These are phyloP conservation scores for Trichothecium sympodiale DNA, from an alignment of 2,329 filamentous ascomycete species.

Conservation along the genomic window DNA sequence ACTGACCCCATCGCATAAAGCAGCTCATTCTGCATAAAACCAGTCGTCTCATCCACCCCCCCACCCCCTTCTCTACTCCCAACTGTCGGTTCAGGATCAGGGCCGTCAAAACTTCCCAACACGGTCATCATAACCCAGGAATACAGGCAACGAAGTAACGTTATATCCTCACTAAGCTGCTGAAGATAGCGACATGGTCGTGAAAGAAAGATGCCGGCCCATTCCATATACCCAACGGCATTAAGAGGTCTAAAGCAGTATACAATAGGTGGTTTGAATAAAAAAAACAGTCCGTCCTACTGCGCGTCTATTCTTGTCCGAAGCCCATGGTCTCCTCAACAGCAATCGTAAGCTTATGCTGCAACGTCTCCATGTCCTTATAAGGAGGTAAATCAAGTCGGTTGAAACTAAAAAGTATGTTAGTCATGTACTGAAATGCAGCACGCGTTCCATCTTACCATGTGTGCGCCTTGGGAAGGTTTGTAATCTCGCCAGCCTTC, in stretches of 20 bases:
- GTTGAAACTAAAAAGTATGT: conserved; percentile 64
- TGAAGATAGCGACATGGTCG: too few relatives aligned
- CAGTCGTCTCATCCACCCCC: too few relatives aligned
- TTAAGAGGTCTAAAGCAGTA: background rate
- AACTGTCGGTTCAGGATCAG: too few relatives aligned
- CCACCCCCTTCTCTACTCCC: too few relatives aligned
- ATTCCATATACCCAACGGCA: conserved; percentile 13
- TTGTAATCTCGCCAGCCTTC: conserved; percentile 83
- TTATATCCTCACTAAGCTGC: background rate
- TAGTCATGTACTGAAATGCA: conserved; percentile 8
- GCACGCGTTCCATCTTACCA: conserved; percentile 57
- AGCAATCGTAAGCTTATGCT: conserved; percentile 86
- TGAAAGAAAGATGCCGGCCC: conserved; percentile 13
- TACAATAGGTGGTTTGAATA: background rate
- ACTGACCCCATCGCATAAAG: too few relatives aligned
- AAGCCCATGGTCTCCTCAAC: conserved; percentile 99
- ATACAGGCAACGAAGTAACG: too few relatives aligned
- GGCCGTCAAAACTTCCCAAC: too few relatives aligned
- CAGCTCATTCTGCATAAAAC: too few relatives aligned
- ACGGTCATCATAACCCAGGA: too few relatives aligned
- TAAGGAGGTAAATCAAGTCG: conserved; percentile 91
- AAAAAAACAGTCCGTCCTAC: too few relatives aligned
- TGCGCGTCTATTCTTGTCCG: conserved; percentile 69
- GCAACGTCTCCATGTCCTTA: conserved; percentile 74
- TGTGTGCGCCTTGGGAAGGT: conserved; percentile 93